Evolutionary conservation across 1,284 basidiomycete genomes (phyloP).

Genomic region (Anthracocystis panici-leucophaei): DNA sequence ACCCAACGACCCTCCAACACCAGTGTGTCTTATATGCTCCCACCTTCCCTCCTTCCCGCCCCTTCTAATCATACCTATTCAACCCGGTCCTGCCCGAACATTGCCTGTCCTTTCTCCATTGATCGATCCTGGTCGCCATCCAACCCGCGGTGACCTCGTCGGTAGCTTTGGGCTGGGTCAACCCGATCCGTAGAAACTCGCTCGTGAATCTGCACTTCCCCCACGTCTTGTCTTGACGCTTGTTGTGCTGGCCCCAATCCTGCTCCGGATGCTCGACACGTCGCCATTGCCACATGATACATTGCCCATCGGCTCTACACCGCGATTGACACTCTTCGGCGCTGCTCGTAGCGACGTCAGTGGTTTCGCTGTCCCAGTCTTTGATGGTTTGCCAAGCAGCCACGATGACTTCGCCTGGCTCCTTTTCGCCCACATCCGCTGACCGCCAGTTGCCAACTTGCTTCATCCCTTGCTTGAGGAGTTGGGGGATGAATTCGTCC

Average conservation of each 20-base stretch:
- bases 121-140: constrained; percentile 28
- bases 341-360: background rate
- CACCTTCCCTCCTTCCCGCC: too few species aligned
- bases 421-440: too few species aligned
- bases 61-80: constrained; percentile 2
- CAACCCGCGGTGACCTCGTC: constrained; percentile 30
- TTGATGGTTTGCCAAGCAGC: constrained; percentile 39
- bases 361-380: constrained; percentile 37
- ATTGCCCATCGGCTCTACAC: constrained; percentile 11
- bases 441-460: too few species aligned
- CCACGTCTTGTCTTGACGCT: background rate
- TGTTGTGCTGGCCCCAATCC: background rate
- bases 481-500: constrained; percentile 37
- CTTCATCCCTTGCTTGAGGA: constrained; percentile 14
- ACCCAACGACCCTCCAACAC: background rate
- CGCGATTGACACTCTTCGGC: constrained; percentile 14
- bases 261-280: background rate
- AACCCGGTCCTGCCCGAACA: constrained; percentile 22
- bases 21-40: too few species aligned
- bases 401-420: constrained; percentile 21
- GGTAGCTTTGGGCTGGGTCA: constrained; percentile 16
- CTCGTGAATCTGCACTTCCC: constrained; percentile 34
- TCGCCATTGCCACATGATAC: constrained; percentile 41
- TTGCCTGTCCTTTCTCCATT: constrained; percentile 9
- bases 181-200: constrained; percentile 35